Base-by-base conservation (phyloP, 2,329 filamentous ascomycete species). In the Fusarium vanettenii region DNA sequence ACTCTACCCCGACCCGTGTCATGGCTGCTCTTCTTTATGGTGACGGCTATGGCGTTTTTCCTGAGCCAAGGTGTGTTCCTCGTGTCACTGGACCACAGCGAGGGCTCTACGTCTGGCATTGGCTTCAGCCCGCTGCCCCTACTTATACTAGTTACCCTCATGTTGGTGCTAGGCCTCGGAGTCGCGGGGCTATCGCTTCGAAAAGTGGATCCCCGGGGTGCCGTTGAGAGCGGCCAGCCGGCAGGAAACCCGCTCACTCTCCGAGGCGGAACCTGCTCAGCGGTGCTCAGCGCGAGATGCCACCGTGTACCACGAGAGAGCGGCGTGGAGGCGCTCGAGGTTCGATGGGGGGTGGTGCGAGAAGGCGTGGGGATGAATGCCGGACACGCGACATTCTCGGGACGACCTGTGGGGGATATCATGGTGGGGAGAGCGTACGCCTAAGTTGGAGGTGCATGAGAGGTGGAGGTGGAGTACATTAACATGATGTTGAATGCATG, bases 271-370 rank as follows among this genome's bases (percentile, higher is more conserved):
- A 82, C 83, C 48, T 89, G 87, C 80, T 88, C 86, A 69, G 88
- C 87, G 10, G 87, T 88, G n/a, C 77, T 90, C 71, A 86, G 84
- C 77, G 84, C 87, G 27, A 80, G 85, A 60, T 89, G 87, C 78
- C 87, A 89, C 66, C 80, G 84, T 6, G 72, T 77, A 33, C 74
- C 78, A 20, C 77, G 76, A 10, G 80, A 79, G 43, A 78, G 77
- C 59, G 73, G 73, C 22, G 80, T 87, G 64, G 85, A 84, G 81
- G 67, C 79, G 71, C 64, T 80, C 74, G 75, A 79, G 29, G 78
- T 89, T 9, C 79, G 80, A 31, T 89, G 86, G 86, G 87, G 87
- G 4, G 85, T 87, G 35, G 83, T 88, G 35, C 78, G 81, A 31
- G 83, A 85, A 62, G 82, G 82, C 6, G 72, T 79, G 3, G 84